Evolutionary conservation across 1,284 basidiomycete genomes (phyloP), one percentile per base, ranked within the genome.

Genomic region (Peniophora sp.): DNA sequence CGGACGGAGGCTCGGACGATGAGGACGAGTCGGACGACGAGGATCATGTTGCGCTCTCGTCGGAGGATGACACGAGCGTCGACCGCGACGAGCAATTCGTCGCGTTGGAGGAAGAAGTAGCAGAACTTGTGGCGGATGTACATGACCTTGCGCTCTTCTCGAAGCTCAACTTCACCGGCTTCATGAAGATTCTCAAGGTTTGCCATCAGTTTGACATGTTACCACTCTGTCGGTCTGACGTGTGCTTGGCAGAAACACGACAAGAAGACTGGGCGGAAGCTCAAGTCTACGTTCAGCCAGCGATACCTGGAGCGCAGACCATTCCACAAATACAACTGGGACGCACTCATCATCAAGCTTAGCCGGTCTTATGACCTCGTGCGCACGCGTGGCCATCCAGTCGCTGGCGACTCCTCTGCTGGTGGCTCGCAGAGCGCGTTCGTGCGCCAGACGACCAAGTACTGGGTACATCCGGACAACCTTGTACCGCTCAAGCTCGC

Each of bases 151-250:
- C 96, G 11, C 72, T 96, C 50, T 96, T 94, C 68, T 89, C 90
- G 3, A 98, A 98, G 69, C 79, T 98, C 57, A 97, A 97, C 68
- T 93, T 92, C 65, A 96, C 97, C 1, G 97, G 97, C 9, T 99
- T 99, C 69, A 90, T 97, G 78, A 99, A 99, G 73, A 99, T 99
- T 57, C 78, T 98, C 57, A 99, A 99, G 79, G 86, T 84, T 48
- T 14, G 59, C 55, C 12, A 38, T 19, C 23, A 19, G 43, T 24
- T 3, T 49, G 32, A 32, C n/a, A 32, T 32, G 27, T 6, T 32
- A 32, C 12, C 27, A 32, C 27, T 32, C 27, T 32, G n/a, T 44
- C 41, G 19, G 39, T 43, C 52, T 19, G 39, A 25, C 22, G 8
- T 53, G 35, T 41, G 0, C 12, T 32, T 41, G 14, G 24, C 53